Conservation (phyloP, 805 yeast genomes). For the Metschnikowia noctiluminum region DNA sequence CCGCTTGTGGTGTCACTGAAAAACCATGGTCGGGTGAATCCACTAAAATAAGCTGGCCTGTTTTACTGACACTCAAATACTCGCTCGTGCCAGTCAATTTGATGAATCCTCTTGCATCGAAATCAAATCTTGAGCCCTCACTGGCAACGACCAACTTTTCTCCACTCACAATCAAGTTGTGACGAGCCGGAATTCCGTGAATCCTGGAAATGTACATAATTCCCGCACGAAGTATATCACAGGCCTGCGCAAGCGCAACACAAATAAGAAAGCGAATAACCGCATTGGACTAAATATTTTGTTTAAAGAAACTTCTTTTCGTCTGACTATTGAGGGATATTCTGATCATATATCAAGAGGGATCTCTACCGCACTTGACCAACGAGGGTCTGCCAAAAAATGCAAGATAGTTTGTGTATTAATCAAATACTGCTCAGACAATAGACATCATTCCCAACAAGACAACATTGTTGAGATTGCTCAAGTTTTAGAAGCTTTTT, state of each 20-base stretch:
- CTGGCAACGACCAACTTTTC: background rate
- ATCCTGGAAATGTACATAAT: conserved; percentile 4
- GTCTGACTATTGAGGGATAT: no score
- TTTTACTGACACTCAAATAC: background rate
- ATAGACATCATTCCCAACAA: no score
- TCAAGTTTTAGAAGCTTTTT: no score
- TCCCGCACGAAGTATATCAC: conserved; percentile 4
- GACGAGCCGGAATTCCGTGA: background rate
- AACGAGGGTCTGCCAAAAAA: no score
- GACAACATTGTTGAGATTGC: no score
- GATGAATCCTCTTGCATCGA: background rate
- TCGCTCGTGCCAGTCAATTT: conserved; percentile 1
- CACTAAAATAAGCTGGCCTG: background rate
- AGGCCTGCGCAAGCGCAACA: background rate
- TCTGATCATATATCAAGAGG: no score
- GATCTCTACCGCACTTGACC: no score
- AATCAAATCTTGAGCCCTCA: conserved; percentile 6
- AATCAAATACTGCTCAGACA: no score
- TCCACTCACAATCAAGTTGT: background rate
- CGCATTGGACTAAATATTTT: no score
- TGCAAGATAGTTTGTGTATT: no score
- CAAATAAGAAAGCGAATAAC: no score
- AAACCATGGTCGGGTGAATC: conserved; percentile 2
- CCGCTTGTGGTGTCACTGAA: background rate
- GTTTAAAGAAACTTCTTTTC: no score